These are phyloP conservation scores for Chaetomiaceae sp. DNA, from an alignment of 2,329 filamentous ascomycete genomes.

Conservation along the genomic window DNA sequence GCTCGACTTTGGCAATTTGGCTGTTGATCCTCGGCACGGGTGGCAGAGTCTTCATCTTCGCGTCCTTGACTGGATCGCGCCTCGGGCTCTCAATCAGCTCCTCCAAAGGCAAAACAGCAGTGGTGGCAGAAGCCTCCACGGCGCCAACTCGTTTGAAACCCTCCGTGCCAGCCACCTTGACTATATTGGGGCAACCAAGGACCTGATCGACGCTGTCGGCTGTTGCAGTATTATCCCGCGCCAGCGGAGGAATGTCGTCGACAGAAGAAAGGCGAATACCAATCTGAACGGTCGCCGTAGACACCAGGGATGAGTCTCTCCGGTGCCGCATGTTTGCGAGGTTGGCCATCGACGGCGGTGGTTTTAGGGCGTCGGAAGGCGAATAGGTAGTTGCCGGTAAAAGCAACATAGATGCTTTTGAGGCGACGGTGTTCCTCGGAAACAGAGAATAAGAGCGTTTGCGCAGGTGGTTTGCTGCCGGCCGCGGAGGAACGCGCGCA, in stretches of 20 bases:
- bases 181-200: slow-evolving; percentile 24
- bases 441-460: slow-evolving; percentile 38
- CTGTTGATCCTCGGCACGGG: slow-evolving; percentile 29
- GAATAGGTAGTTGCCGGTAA: slow-evolving; percentile 46
- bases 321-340: slow-evolving; percentile 41
- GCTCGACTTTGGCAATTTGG: slow-evolving; percentile 20
- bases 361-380: slow-evolving; percentile 32
- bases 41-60: slow-evolving; percentile 34
- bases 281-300: slow-evolving; percentile 65
- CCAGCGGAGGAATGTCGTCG: slow-evolving; percentile 40
- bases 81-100: slow-evolving; percentile 22
- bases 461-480: slow-evolving; percentile 26
- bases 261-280: slow-evolving; percentile 60
- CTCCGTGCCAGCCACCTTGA: slow-evolving; percentile 3
- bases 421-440: slow-evolving; percentile 28
- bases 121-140: slow-evolving; percentile 1
- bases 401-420: slow-evolving; percentile 31
- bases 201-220: slow-evolving; percentile 33
- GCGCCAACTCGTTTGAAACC: slow-evolving; percentile 15
- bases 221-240: slow-evolving; percentile 10
- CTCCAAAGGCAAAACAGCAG: neutral
- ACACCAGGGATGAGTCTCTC: slow-evolving; percentile 56
- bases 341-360: slow-evolving; percentile 39
- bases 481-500: slow-evolving; percentile 25
- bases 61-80: slow-evolving; percentile 27